Evolutionary conservation across 192 early-diverging fungal species (phyloP).

Genomic region (Backusella morwellensis): DNA sequence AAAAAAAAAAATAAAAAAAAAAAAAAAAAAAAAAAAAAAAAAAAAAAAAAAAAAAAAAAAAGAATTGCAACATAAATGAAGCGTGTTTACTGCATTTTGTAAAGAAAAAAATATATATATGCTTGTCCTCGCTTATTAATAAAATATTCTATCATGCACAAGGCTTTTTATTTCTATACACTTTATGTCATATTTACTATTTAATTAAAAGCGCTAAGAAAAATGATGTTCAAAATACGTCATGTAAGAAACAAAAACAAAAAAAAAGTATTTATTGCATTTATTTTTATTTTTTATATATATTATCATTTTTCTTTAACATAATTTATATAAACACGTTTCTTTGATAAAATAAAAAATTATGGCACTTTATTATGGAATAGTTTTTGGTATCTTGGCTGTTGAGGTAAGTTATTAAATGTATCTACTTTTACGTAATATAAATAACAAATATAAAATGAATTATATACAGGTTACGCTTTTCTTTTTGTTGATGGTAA

Average conservation of each 20-base stretch:
- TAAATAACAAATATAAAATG: neutral
- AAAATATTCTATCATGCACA: neutral
- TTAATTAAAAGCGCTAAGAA: neutral
- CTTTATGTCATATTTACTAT: neutral
- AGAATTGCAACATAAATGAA: neutral
- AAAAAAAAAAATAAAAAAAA: neutral
- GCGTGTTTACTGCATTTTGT: too few species aligned
- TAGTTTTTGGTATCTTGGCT: conserved; percentile 45
- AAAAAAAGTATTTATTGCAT: neutral
- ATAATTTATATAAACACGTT: neutral
- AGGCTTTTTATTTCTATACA: neutral
- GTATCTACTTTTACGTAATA: neutral
- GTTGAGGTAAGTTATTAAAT: conserved; percentile 37
- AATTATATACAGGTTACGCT: neutral
- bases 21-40: neutral
- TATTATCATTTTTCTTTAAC: neutral
- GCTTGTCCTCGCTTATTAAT: neutral
- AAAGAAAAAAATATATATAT: too few species aligned
- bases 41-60: neutral
- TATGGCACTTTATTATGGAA: conserved; percentile 46
- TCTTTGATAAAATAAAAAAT: neutral
- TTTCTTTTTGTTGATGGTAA: conserved; percentile 26
- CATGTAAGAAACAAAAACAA: neutral
- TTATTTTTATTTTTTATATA: neutral
- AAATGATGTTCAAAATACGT: neutral